Base-by-base conservation (phyloP, 1,284 basidiomycete genomes). In the Coriolopsis trogii region DNA sequence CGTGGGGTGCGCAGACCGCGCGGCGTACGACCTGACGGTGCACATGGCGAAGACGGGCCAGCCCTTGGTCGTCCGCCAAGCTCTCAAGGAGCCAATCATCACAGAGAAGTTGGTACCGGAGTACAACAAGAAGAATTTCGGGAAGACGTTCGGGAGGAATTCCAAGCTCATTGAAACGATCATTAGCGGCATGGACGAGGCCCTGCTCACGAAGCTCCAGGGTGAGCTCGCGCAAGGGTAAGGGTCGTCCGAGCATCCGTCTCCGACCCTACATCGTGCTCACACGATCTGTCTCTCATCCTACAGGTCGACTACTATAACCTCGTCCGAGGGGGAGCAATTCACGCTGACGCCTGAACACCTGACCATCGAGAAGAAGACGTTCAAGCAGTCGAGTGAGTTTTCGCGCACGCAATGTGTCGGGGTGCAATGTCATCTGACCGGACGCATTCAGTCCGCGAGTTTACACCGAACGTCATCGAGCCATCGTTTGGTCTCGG, bases 401-500 rank as follows among this genome's bases (percentile, higher is more conserved):
- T 76, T 39, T n/a, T 45, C 49, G 49, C 49, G 50, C 49, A 53
- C 46, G 48, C 46, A 44, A 34, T 4, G 25, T 26, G 37, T 40
- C 38, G 46, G 46, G 43, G 43, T 43, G 49, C 53, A 53, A 6
- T 45, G 55, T 69, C 67, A 69, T 64, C 64, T 69, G 66, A 69
- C 64, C 25, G 29, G 6, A 33, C 20, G 42, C 41, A 61, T 65
- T 59, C 65, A 93, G 94, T 94, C 58, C 91, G 96, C 63, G 95
- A 98, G 73, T 98, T 84, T 72, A 93, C 87, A 41, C 96, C 96
- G 41, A 98, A 98, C 73, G 96, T 99, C 70, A 97, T 98, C 68
- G 96, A 98, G 72, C 96, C 96, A 24, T 99, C 97, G 16, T 98
- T 98, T 72, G 96, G 97, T 63, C 87, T 99, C 63, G 96, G 96